phyloP scores from a whole-genome alignment of 306 rosid species.

The Quercus suber region DNA sequence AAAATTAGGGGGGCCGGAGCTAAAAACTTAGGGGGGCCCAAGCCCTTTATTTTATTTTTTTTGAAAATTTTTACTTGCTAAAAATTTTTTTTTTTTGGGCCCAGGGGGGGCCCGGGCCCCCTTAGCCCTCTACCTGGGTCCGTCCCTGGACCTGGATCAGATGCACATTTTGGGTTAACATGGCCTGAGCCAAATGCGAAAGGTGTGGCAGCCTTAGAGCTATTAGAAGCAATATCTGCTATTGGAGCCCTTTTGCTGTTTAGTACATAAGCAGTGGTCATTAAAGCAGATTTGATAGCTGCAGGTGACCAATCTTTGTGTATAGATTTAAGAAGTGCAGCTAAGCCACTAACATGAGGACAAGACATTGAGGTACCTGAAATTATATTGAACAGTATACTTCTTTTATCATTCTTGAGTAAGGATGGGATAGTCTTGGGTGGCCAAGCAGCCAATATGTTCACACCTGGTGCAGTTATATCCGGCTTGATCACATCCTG shows the following conservation, averaged over 20 bases:
- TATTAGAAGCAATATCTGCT: conserved; percentile 30
- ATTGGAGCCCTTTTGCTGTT: conserved; percentile 50
- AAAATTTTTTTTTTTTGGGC: too few relatives aligned
- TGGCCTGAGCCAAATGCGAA: conserved; percentile 73
- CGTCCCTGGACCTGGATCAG: conserved; percentile 69
- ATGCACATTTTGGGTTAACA: conserved; percentile 62
- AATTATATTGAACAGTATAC: conserved; percentile 46
- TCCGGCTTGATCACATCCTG: conserved; percentile 69
- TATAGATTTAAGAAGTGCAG: conserved; percentile 47
- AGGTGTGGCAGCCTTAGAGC: conserved; percentile 39
- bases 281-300: conserved; percentile 66
- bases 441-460: conserved; percentile 82
- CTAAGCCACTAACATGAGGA: conserved; percentile 75
- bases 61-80: too few relatives aligned
- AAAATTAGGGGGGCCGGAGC: too few relatives aligned
- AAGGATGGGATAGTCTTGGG: conserved; percentile 41
- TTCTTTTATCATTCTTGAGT: conserved; percentile 49
- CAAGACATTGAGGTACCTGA: conserved; percentile 94
- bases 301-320: conserved; percentile 68
- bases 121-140: too few relatives aligned
- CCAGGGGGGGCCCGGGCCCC: too few relatives aligned
- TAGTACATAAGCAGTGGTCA: conserved; percentile 63
- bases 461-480: conserved; percentile 76
- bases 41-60: too few relatives aligned
- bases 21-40: too few relatives aligned